Base-by-base conservation (phyloP, 2,329 filamentous ascomycete genomes). In the Coniochaeta pulveracea region DNA sequence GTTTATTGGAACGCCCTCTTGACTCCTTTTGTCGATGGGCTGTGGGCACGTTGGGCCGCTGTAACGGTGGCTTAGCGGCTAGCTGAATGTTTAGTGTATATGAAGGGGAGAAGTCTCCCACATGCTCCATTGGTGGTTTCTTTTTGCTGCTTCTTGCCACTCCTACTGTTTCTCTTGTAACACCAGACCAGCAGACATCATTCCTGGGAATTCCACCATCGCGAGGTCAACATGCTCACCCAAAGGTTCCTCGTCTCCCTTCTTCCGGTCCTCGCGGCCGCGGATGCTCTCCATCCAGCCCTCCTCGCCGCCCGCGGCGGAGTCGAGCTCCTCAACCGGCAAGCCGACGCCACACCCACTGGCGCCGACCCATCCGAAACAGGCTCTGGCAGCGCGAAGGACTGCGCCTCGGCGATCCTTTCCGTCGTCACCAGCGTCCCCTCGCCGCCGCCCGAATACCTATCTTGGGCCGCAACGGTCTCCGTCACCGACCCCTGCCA, bases 401-500 rank as follows among this genome's bases (percentile, higher is more conserved):
- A 34, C 37, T n/a, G 17, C 53, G 50, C 31, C 16, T 40, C 8
- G 35, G 25, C 2, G 39, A 38, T 6, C 35, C 3, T 29, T 10
- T 38, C 43, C 26, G 26, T 47, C 33, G 38, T 43, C 36, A 31
- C 34, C 7, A 35, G 34, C 8, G 19, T 47, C 22, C 54, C 54
- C 11, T 48, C 47, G 3, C 19, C 41, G 3, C 44, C 45, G 5
- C 25, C 43, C 8, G 47, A 33, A 19, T 9, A 54, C 6, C 3
- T 34, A 6, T 36, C 33, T 2, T 52, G 36, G 33, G 38, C 40
- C 38, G 24, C n/a, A 21, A 36, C 43, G 6, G n/a, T 36, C 22
- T 19, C 38, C 15, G n/a, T 34, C 19, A 42, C 42, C 10, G 43
- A 54, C 40, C 18, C 35, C 11, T 55, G 52, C 47, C 25, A 15